Evolutionary conservation across 2,329 filamentous ascomycete genomes (phyloP).

Genomic region (Aspergillus ruber): DNA sequence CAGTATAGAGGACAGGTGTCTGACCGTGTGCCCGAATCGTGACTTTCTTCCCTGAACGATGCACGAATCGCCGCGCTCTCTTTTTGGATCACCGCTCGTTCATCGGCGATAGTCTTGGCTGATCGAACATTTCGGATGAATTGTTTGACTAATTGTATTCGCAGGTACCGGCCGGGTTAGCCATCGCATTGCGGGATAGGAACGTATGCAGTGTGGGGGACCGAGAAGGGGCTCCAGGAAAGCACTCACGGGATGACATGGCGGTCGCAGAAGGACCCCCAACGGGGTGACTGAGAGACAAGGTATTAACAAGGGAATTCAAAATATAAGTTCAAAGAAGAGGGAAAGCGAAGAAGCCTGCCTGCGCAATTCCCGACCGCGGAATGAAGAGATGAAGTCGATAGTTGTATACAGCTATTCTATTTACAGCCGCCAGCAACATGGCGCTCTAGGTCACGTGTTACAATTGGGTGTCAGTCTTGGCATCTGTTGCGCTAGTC

Average conservation of each 20-base stretch:
- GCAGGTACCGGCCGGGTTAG: constrained; percentile 17
- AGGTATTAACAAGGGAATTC: constrained; percentile 7
- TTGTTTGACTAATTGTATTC: constrained; percentile 70
- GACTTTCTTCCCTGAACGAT: constrained; percentile 95
- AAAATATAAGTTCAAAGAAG: constrained; percentile 6
- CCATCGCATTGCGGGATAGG: constrained; percentile 9
- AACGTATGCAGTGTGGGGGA: constrained; percentile 12
- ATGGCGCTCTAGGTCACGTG: no score
- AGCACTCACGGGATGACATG: constrained; percentile 53
- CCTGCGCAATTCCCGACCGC: constrained; percentile 4
- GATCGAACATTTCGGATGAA: constrained; percentile 99
- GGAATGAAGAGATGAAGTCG: neutral
- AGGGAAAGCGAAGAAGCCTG: constrained; percentile 17
- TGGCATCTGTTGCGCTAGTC: no score
- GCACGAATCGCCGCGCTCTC: constrained; percentile 96
- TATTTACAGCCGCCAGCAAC: no score
- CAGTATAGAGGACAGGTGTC: constrained; percentile 4
- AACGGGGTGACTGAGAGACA: constrained; percentile 22
- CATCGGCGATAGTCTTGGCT: constrained; percentile 97
- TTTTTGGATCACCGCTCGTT: constrained; percentile 96
- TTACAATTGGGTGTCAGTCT: no score
- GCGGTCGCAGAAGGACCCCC: constrained; percentile 45
- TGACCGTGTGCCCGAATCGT: constrained; percentile 84
- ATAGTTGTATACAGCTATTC: neutral
- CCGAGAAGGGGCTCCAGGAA: constrained; percentile 8